phyloP scores from a whole-genome alignment of 306 rosid genomes.

The Astragalus membranaceus region DNA sequence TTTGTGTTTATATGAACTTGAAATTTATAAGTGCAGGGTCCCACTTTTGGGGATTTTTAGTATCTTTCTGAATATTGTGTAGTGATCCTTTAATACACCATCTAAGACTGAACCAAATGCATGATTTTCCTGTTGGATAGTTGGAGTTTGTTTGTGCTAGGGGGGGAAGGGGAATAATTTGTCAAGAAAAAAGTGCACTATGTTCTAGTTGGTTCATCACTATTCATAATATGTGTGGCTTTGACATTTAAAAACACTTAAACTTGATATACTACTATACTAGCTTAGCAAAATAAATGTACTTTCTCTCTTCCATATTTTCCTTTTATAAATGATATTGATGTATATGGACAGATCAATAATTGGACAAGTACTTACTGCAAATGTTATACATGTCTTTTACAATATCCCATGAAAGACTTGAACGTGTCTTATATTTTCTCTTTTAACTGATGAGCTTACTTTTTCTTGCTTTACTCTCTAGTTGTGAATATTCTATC shows the following conservation, averaged over 20 bases:
- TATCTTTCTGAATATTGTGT: background rate
- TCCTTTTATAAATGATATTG: background rate
- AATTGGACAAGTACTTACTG: background rate
- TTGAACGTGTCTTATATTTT: background rate
- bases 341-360: background rate
- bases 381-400: background rate
- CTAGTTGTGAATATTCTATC: background rate
- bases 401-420: background rate
- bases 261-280: conserved; percentile 2
- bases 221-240: background rate
- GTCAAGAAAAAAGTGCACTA: background rate
- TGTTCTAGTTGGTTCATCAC: background rate
- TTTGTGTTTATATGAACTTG: background rate
- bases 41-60: background rate
- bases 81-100: background rate
- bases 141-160: conserved; percentile 2
- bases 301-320: background rate
- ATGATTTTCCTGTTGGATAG: conserved; percentile 3
- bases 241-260: background rate
- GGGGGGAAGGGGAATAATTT: background rate
- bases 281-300: background rate
- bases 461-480: conserved; percentile 9
- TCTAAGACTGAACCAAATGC: background rate
- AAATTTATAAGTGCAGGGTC: background rate
- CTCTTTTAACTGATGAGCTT: background rate